Evolutionary conservation across 2,329 filamentous ascomycete genomes (phyloP).

Genomic region (Nigrospora osmanthi): DNA sequence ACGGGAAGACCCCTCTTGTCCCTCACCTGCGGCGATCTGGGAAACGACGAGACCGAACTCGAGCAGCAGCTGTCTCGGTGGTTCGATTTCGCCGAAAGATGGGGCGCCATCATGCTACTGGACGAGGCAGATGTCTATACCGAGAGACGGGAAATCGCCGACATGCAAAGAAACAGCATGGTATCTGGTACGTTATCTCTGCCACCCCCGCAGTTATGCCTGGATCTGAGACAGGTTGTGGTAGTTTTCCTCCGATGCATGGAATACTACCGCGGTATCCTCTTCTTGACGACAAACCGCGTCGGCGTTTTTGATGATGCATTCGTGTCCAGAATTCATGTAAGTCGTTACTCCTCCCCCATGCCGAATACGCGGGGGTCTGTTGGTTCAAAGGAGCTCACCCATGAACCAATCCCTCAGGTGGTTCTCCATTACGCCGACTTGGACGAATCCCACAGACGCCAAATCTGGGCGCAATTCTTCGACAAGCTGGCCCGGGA

Average conservation of each 20-base stretch:
- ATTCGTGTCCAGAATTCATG: conserved; percentile 23
- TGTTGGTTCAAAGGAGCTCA: too few relatives aligned
- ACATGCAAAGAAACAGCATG: conserved; percentile 5
- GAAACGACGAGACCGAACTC: conserved; percentile 1
- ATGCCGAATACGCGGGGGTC: too few relatives aligned
- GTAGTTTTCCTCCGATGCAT: conserved; percentile 14
- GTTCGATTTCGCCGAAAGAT: conserved; percentile 6
- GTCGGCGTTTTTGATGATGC: conserved; percentile 29
- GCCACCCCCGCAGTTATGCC: not conserved
- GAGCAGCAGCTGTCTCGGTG: conserved; percentile 3
- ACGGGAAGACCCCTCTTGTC: conserved; percentile 13
- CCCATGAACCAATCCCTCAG: not conserved
- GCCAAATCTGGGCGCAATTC: conserved; percentile 15
- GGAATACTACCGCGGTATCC: conserved; percentile 16
- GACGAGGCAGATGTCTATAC: conserved; percentile 4
- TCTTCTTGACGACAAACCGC: conserved; percentile 18
- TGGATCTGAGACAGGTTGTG: not conserved
- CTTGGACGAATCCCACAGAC: conserved; percentile 1
- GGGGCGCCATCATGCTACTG: conserved; percentile 5
- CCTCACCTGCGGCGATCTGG: conserved; percentile 11
- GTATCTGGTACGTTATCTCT: conserved; percentile 3
- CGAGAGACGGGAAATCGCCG: conserved; percentile 2
- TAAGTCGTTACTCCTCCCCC: conserved; percentile 2
- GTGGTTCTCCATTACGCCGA: conserved; percentile 17
- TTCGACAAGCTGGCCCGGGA: conserved; percentile 7